Evolutionary conservation across 768 basidiomycete genomes (phyloP).

Genomic region (Hydnum rufescens): DNA sequence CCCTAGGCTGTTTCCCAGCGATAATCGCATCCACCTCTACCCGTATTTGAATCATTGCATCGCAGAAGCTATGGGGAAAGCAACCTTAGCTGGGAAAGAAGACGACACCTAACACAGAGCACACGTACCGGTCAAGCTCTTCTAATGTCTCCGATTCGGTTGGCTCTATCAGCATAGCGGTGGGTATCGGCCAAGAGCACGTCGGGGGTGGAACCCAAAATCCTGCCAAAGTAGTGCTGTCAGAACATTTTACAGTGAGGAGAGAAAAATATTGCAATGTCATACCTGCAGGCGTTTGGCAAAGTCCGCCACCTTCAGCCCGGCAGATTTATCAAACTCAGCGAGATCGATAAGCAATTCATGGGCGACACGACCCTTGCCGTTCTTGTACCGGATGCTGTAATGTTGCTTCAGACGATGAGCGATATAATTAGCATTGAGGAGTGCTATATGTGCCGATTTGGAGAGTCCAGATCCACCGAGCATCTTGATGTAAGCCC

Average conservation of each 20-base stretch:
- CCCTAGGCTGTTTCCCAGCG: conserved; percentile 68
- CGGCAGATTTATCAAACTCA: conserved; percentile 81
- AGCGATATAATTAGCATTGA: conserved; percentile 97
- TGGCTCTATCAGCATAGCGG: conserved; percentile 94
- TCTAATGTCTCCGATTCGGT: conserved; percentile 90
- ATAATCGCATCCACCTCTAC: conserved; percentile 78
- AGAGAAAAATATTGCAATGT: not conserved
- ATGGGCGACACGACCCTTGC: conserved; percentile 82
- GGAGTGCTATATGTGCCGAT: conserved; percentile 68
- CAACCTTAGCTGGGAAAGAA: not conserved
- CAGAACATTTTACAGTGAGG: not conserved
- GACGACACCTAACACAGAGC: not conserved
- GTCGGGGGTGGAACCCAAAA: conserved; percentile 95
- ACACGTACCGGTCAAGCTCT: conserved; percentile 61
- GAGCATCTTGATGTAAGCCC: conserved; percentile 99
- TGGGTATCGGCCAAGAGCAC: conserved; percentile 94
- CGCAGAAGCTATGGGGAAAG: conserved; percentile 55
- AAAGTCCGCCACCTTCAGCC: conserved; percentile 86
- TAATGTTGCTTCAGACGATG: conserved; percentile 69
- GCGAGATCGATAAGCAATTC: conserved; percentile 89
- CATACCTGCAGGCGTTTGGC: conserved; percentile 81
- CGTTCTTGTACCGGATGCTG: conserved; percentile 73
- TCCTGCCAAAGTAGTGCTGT: conserved; percentile 27
- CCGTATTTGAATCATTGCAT: conserved; percentile 95
- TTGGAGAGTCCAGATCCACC: conserved; percentile 77